Evolutionary conservation across 2,329 filamentous ascomycete species (phyloP).

Genomic region (Chalaropsis ovoidea): DNA sequence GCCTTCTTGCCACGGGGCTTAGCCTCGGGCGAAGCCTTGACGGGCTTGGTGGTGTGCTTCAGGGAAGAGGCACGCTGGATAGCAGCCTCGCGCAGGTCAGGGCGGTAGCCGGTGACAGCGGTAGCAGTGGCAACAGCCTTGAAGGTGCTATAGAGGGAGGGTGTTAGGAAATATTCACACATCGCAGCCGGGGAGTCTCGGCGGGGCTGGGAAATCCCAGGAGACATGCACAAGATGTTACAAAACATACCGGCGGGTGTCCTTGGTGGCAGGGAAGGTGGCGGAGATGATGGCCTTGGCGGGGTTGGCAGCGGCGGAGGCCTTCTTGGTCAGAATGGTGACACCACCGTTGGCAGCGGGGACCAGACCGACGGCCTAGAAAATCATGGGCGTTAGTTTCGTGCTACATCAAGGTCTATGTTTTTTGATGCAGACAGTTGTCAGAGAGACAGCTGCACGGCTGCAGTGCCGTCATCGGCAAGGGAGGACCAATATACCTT

Average conservation of each 20-base stretch:
- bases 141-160: slow-evolving; percentile 58
- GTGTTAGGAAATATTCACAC: slow-evolving; percentile 16
- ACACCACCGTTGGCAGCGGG: slow-evolving; percentile 69
- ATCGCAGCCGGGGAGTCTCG: neutral
- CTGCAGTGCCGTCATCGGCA: neutral
- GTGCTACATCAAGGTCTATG: neutral
- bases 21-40: slow-evolving; percentile 61
- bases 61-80: slow-evolving; percentile 81
- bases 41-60: slow-evolving; percentile 64
- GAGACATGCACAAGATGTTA: too few relatives aligned
- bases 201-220: too few relatives aligned
- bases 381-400: slow-evolving; percentile 19
- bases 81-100: slow-evolving; percentile 65
- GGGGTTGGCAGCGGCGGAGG: slow-evolving; percentile 61
- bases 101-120: slow-evolving; percentile 76
- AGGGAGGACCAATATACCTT: slow-evolving; percentile 51
- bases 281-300: slow-evolving; percentile 53
- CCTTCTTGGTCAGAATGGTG: slow-evolving; percentile 75
- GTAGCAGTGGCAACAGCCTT: slow-evolving; percentile 72
- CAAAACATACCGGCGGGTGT: slow-evolving; percentile 53
- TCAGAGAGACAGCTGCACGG: too few relatives aligned
- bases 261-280: slow-evolving; percentile 61
- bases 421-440: too few relatives aligned
- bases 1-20: slow-evolving; percentile 76
- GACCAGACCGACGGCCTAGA: slow-evolving; percentile 73